Conservation (phyloP, 225 moss, liverwort and hornwort genomes). For the Bryoerythrophyllum caledonicum region DNA sequence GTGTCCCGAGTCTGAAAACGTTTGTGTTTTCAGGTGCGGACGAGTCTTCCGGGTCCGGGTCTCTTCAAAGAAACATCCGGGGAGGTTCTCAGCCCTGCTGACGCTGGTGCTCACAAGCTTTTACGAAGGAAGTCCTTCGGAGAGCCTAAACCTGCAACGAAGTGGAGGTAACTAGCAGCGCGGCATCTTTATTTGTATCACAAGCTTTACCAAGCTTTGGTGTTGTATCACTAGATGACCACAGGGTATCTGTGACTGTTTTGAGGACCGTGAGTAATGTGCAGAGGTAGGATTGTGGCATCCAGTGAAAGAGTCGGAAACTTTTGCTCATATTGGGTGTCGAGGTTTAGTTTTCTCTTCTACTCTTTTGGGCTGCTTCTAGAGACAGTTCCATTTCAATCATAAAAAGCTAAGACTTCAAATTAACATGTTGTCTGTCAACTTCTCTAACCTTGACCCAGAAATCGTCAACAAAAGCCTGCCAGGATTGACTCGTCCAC, state of each 20-base stretch:
- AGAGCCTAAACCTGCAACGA: slow-evolving; percentile 45
- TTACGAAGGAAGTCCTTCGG: slow-evolving; percentile 62
- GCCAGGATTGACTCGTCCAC: slow-evolving; percentile 12
- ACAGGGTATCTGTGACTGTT: slow-evolving; percentile 33
- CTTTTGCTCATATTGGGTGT: slow-evolving; percentile 25
- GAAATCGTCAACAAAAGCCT: slow-evolving; percentile 12
- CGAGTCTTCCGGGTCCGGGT: slow-evolving; percentile 46
- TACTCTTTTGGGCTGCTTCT: slow-evolving; percentile 17
- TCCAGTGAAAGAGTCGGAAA: slow-evolving; percentile 19
- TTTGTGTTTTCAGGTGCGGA: slow-evolving; percentile 48
- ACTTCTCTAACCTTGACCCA: not conserved
- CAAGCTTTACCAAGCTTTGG: slow-evolving; percentile 34
- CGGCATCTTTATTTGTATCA: slow-evolving; percentile 28
- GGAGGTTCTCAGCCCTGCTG: slow-evolving; percentile 31
- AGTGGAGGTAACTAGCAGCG: slow-evolving; percentile 56
- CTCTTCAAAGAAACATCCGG: slow-evolving; percentile 51
- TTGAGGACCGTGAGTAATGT: slow-evolving; percentile 33
- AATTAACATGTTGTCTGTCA: not conserved
- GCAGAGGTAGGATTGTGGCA: slow-evolving; percentile 36
- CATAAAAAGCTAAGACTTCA: not conserved
- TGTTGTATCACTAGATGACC: slow-evolving; percentile 38
- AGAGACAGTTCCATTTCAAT: slow-evolving; percentile 8
- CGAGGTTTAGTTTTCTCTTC: slow-evolving; percentile 33
- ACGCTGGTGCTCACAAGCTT: slow-evolving; percentile 33
- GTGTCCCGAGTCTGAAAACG: slow-evolving; percentile 18